Conservation (phyloP, 768 basidiomycete species). For the Agrocybe pediades region DNA sequence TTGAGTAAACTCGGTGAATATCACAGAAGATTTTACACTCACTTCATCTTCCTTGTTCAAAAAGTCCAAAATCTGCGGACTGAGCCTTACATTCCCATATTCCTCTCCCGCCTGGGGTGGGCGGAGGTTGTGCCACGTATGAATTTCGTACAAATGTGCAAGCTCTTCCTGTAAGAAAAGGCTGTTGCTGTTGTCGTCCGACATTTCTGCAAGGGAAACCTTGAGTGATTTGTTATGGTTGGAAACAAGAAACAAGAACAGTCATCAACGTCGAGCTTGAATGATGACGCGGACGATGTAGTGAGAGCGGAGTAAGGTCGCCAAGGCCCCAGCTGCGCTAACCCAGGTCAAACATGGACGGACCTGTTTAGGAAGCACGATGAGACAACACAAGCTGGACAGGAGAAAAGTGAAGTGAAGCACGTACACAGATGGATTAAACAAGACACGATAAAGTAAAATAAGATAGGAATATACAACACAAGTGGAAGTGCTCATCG, state of each 20-base stretch:
- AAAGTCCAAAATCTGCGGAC: slow-evolving; percentile 37
- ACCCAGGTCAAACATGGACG: too few relatives aligned
- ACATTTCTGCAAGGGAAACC: background rate
- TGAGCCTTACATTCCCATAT: slow-evolving; percentile 31
- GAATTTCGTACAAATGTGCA: slow-evolving; percentile 26
- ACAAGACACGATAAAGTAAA: background rate
- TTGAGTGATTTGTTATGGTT: too few relatives aligned
- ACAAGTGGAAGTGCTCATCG: background rate
- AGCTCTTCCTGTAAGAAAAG: slow-evolving; percentile 20
- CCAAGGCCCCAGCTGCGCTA: background rate
- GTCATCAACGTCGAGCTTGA: background rate
- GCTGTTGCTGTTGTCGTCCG: background rate
- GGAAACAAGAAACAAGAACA: background rate
- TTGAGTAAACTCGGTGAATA: background rate
- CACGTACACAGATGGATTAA: background rate
- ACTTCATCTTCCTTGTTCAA: slow-evolving; percentile 34
- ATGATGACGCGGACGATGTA: background rate
- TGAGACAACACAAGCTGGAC: background rate
- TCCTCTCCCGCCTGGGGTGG: slow-evolving; percentile 18
- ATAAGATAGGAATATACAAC: background rate
- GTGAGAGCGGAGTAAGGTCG: background rate
- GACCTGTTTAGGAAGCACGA: background rate
- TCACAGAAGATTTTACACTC: slow-evolving; percentile 1
- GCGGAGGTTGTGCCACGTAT: slow-evolving; percentile 33
- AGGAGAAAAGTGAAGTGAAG: background rate